Conservation (phyloP, 768 basidiomycete genomes). For the Melanogaster broomeanus region DNA sequence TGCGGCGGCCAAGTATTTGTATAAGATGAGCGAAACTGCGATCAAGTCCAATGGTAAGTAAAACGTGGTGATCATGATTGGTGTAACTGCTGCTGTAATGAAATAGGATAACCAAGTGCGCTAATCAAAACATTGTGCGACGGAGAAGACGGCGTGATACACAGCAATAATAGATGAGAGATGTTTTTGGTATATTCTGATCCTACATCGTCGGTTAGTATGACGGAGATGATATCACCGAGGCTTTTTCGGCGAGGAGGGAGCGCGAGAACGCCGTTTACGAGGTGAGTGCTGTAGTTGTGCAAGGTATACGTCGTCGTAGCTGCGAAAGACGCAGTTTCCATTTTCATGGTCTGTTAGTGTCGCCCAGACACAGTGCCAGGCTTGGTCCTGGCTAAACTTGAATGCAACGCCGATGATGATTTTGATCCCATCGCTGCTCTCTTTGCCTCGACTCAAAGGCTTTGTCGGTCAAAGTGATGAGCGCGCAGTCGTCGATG, state of each 20-base stretch:
- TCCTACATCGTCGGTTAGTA: slow-evolving; percentile 14
- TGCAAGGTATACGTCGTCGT: slow-evolving; percentile 60
- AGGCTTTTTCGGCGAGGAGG: slow-evolving; percentile 23
- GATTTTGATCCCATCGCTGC: slow-evolving; percentile 38
- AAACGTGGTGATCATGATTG: slow-evolving; percentile 6
- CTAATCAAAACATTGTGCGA: slow-evolving; percentile 16
- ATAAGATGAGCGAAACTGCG: background rate
- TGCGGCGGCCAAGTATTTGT: background rate
- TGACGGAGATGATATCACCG: slow-evolving; percentile 11
- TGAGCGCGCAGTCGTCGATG: slow-evolving; percentile 52
- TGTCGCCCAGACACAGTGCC: slow-evolving; percentile 70
- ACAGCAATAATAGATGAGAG: slow-evolving; percentile 2
- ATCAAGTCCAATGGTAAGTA: slow-evolving; percentile 7
- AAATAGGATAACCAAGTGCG: slow-evolving; percentile 8
- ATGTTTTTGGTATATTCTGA: slow-evolving; percentile 11
- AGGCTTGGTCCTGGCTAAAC: slow-evolving; percentile 46
- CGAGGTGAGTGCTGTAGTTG: slow-evolving; percentile 43
- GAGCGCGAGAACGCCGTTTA: slow-evolving; percentile 30
- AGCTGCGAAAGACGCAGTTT: slow-evolving; percentile 54
- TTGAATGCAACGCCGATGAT: slow-evolving; percentile 52
- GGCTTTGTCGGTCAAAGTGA: slow-evolving; percentile 60
- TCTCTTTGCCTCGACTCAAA: slow-evolving; percentile 42
- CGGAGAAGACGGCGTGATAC: slow-evolving; percentile 1
- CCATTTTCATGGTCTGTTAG: slow-evolving; percentile 53
- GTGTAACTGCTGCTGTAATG: slow-evolving; percentile 5